phyloP scores from a whole-genome alignment of 2,329 filamentous ascomycete species.

The Thyridium curvatum region DNA sequence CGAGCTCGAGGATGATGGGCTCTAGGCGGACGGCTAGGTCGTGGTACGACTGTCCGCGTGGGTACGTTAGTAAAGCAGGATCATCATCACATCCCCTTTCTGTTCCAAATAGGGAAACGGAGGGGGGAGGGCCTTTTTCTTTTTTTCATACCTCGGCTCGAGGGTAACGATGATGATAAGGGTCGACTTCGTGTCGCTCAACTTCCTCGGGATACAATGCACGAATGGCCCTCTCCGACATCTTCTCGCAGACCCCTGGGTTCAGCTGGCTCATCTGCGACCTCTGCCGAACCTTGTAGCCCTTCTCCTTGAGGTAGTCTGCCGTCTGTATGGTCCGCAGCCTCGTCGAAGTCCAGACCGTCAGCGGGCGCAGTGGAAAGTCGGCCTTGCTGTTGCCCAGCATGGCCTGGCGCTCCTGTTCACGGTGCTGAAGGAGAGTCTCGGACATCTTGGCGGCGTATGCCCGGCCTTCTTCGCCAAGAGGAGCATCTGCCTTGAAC shows the following conservation, averaged over 20 bases:
- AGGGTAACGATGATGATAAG: constrained; percentile 95
- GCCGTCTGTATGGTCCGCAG: constrained; percentile 87
- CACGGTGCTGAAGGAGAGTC: constrained; percentile 72
- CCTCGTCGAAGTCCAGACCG: constrained; percentile 92
- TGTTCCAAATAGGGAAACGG: too few species aligned
- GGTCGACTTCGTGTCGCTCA: constrained; percentile 85
- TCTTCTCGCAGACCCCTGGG: constrained; percentile 90
- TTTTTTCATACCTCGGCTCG: constrained; percentile 67
- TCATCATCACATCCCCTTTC: too few species aligned
- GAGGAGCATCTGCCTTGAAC: constrained; percentile 82
- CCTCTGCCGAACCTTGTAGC: constrained; percentile 82
- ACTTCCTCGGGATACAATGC: constrained; percentile 85
- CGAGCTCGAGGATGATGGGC: constrained; percentile 93
- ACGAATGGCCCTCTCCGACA: constrained; percentile 77
- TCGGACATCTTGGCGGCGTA: constrained; percentile 87
- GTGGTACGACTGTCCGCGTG: constrained; percentile 72
- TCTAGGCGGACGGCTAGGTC: constrained; percentile 96
- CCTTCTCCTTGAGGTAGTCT: constrained; percentile 68
- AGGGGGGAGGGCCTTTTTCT: background rate
- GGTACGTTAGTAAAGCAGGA: constrained; percentile 2
- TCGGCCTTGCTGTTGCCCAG: constrained; percentile 62
- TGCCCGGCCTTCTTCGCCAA: constrained; percentile 72
- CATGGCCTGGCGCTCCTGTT: constrained; percentile 68
- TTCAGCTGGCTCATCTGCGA: constrained; percentile 98
- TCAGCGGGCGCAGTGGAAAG: constrained; percentile 61